phyloP scores from a whole-genome alignment of 768 basidiomycete genomes.

The Paxillus rubicundulus region DNA sequence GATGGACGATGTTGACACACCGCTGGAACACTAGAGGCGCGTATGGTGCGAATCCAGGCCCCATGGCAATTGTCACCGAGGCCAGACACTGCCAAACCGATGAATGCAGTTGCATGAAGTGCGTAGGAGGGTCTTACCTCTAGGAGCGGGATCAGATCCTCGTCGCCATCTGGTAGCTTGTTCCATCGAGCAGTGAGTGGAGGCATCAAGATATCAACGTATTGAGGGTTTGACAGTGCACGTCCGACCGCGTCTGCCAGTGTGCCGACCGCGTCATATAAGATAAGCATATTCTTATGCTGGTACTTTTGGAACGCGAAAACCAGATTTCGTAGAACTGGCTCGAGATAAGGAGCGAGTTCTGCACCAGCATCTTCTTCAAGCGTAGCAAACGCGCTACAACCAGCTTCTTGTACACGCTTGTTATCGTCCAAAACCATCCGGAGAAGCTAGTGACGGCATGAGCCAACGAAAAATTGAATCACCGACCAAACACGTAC shows the following conservation, averaged over 20 bases:
- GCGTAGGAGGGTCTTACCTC: slow-evolving; percentile 62
- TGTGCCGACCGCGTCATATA: slow-evolving; percentile 99
- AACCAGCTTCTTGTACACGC: slow-evolving; percentile 98
- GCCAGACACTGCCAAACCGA: slow-evolving; percentile 76
- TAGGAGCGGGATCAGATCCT: slow-evolving; percentile 89
- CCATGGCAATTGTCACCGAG: slow-evolving; percentile 96
- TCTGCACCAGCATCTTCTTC: slow-evolving; percentile 95
- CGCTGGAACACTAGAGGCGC: slow-evolving; percentile 91
- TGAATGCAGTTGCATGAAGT: background rate
- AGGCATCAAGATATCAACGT: slow-evolving; percentile 96
- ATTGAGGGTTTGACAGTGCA: slow-evolving; percentile 79
- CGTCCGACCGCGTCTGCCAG: slow-evolving; percentile 94
- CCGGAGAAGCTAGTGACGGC: slow-evolving; percentile 70
- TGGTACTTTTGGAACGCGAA: slow-evolving; percentile 98
- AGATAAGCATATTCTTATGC: slow-evolving; percentile 97
- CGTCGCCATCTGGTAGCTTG: slow-evolving; percentile 87
- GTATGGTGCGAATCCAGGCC: slow-evolving; percentile 82
- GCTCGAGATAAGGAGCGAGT: slow-evolving; percentile 91
- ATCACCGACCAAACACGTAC: slow-evolving; percentile 47
- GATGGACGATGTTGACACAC: slow-evolving; percentile 82
- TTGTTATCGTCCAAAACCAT: slow-evolving; percentile 99
- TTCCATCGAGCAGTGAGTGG: slow-evolving; percentile 88
- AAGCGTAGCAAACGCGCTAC: slow-evolving; percentile 96
- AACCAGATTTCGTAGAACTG: slow-evolving; percentile 91
- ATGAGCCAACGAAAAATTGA: slow-evolving; percentile 1